Evolutionary conservation across 2,329 filamentous ascomycete genomes (phyloP), one percentile per base, ranked within the genome.

Genomic region (Pseudogymnoascus pannorum): DNA sequence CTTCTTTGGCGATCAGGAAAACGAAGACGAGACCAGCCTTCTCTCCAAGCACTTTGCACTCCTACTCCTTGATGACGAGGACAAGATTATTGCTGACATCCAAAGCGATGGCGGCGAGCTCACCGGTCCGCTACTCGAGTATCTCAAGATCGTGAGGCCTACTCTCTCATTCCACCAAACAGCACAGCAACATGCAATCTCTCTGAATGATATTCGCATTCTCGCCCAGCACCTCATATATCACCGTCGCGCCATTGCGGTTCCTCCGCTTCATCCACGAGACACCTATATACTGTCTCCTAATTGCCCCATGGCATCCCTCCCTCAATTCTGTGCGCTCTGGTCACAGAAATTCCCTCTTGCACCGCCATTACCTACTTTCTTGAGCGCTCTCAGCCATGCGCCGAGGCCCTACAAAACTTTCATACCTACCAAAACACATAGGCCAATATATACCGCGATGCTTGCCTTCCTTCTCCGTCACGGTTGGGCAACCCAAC

Each of bases 381-480:
- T 99, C 76, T 81, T 99, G n/a, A 87, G 88, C 59, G 82, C 88
- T 62, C 78, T 99, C 5, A 94, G 90, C 38, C 86, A 87, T 4
- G 86, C 86, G 3, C 92, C 94, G 1, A 85, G 91, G 29, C 87
- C 89, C 0, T 99, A 92, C 76, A 90, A 91, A 68, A 81, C 81
- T 60, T 87, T 95, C 66, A 92, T 92, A 48, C 93, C 93, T 0
- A 92, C 87, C 70, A 92, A 92, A 72, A 88, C 91, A 69, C 92
- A 97, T 71, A 89, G 93, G 44, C 86, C 87, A 5, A 86, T 87
- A 2, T 99, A 97, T 73, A 87, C 97, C 74, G 84, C 90, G 33
- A 96, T 97, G 74, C 79, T 99, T 24, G 92, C 91, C 20, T 99
- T 93, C 91, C 82, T 99, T 7, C 86, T 97, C 77, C 86, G 92